Evolutionary conservation across 1,284 basidiomycete species (phyloP).

Genomic region (Farysia itapuensis): DNA sequence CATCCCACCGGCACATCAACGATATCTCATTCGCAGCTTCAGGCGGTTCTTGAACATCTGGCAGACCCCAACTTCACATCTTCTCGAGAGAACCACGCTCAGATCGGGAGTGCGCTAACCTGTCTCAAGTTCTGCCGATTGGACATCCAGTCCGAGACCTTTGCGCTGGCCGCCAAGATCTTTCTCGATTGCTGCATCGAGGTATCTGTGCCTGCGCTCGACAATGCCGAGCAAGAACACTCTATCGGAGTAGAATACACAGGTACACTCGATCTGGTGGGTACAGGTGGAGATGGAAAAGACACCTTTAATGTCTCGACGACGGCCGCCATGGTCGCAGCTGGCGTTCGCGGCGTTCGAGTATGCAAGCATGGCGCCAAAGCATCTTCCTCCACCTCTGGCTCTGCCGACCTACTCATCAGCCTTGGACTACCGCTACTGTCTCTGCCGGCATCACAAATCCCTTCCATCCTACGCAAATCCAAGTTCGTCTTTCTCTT

Average conservation of each 20-base stretch:
- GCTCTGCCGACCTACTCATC: slow-evolving; percentile 88
- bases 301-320: slow-evolving; percentile 98
- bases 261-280: slow-evolving; percentile 62
- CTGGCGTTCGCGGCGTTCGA: slow-evolving; percentile 80
- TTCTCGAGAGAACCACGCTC: slow-evolving; percentile 46
- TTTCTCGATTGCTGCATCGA: slow-evolving; percentile 43
- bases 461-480: slow-evolving; percentile 32
- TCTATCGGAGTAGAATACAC: slow-evolving; percentile 19
- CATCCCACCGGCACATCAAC: slow-evolving; percentile 24
- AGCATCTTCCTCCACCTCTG: slow-evolving; percentile 91
- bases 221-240: slow-evolving; percentile 10
- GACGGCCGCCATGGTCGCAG: slow-evolving; percentile 88
- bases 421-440: slow-evolving; percentile 80
- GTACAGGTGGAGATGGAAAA: slow-evolving; percentile 92
- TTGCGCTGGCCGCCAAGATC: slow-evolving; percentile 41
- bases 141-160: slow-evolving; percentile 43
- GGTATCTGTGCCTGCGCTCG: slow-evolving; percentile 21
- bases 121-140: slow-evolving; percentile 50
- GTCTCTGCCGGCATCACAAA: slow-evolving; percentile 65
- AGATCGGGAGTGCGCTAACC: slow-evolving; percentile 52
- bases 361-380: slow-evolving; percentile 95
- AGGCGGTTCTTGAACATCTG: slow-evolving; percentile 47
- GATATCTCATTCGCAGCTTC: slow-evolving; percentile 34
- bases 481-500: slow-evolving; percentile 87
- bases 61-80: slow-evolving; percentile 54